These are phyloP conservation scores for Blastomyces parvus DNA, from an alignment of 2,329 filamentous ascomycete species.

Conservation along the genomic window DNA sequence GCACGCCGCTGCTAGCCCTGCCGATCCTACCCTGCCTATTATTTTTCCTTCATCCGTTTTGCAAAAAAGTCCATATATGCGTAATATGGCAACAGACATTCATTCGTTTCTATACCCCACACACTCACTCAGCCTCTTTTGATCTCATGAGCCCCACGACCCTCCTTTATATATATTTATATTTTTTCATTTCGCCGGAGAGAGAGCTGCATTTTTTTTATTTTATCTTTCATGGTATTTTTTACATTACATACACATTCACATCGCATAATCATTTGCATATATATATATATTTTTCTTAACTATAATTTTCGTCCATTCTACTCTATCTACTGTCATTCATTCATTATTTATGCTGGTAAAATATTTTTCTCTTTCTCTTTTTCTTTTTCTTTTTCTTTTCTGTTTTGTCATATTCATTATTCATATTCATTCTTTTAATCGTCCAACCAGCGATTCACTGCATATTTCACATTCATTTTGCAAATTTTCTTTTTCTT, in stretches of 20 bases:
- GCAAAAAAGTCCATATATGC: neutral
- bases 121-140: neutral
- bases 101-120: neutral
- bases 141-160: conserved; percentile 5
- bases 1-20: too few relatives aligned
- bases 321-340: neutral
- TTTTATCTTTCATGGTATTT: neutral
- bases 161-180: neutral
- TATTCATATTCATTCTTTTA: neutral
- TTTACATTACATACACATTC: neutral
- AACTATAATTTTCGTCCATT: neutral
- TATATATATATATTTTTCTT: neutral
- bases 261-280: neutral
- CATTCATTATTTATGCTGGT: neutral
- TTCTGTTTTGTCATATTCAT: too few relatives aligned
- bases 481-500: too few relatives aligned
- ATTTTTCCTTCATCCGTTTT: neutral
- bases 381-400: neutral
- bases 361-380: neutral
- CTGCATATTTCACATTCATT: too few relatives aligned
- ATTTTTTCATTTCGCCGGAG: neutral
- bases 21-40: neutral
- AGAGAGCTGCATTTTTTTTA: too few relatives aligned
- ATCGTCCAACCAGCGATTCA: too few relatives aligned
- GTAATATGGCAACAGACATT: neutral